Conservation (phyloP, 768 basidiomycete genomes). For the Pholiota microspora region DNA sequence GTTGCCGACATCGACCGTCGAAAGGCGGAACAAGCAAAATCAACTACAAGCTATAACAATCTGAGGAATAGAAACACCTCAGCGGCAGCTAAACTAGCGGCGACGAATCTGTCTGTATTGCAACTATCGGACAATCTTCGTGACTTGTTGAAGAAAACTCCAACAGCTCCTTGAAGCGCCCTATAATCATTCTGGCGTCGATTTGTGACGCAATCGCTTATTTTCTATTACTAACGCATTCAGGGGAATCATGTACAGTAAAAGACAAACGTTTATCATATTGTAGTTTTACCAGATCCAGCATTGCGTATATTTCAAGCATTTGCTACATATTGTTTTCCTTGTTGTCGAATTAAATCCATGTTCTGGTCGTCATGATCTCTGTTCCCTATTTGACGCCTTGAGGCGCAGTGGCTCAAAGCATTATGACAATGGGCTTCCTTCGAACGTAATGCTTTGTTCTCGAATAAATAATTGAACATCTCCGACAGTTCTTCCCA, state of each 20-base stretch:
- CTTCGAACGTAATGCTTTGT: too few species aligned
- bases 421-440: too few species aligned
- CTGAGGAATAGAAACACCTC: constrained; percentile 17
- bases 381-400: too few species aligned
- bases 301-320: too few species aligned
- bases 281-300: too few species aligned
- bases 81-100: constrained; percentile 19
- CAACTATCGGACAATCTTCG: constrained; percentile 62
- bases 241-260: neutral
- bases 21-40: constrained; percentile 52
- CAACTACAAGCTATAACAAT: constrained; percentile 30
- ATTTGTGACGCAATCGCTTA: neutral
- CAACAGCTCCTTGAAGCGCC: neutral
- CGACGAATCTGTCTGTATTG: constrained; percentile 39
- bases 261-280: neutral
- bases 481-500: too few species aligned
- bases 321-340: too few species aligned
- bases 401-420: too few species aligned
- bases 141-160: constrained; percentile 50
- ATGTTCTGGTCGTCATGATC: too few species aligned
- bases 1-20: constrained; percentile 88
- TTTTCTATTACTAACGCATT: neutral
- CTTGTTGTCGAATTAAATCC: too few species aligned
- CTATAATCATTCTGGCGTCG: neutral
- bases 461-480: neutral